These are phyloP conservation scores for Metschnikowia kunwiensis DNA, from an alignment of 805 yeast genomes.

Conservation along the genomic window DNA sequence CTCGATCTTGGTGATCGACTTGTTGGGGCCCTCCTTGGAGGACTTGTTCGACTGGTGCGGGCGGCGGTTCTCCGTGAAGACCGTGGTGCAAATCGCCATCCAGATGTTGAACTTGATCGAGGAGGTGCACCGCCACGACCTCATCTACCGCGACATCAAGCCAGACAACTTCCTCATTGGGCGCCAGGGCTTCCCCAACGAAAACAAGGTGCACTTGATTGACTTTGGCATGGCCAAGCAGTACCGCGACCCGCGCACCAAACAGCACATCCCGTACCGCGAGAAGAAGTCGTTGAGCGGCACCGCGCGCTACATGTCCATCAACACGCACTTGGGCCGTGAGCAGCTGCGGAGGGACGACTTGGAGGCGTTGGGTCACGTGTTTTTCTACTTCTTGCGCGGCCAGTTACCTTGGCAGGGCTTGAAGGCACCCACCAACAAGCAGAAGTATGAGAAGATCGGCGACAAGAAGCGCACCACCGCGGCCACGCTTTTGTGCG, in stretches of 20 bases:
- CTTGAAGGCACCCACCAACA: slow-evolving; percentile 91
- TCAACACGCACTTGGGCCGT: slow-evolving; percentile 94
- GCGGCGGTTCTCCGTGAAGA: slow-evolving; percentile 63
- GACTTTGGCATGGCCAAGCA: slow-evolving; percentile 90
- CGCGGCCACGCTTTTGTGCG: slow-evolving; percentile 78
- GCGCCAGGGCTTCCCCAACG: slow-evolving; percentile 54
- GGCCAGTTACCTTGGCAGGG: slow-evolving; percentile 99
- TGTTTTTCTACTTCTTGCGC: slow-evolving; percentile 87
- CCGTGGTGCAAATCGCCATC: slow-evolving; percentile 70
- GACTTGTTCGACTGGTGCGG: slow-evolving; percentile 90
- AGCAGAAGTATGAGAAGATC: slow-evolving; percentile 94
- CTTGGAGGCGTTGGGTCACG: slow-evolving; percentile 91
- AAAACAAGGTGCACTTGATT: slow-evolving; percentile 66
- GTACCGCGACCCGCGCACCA: slow-evolving; percentile 74
- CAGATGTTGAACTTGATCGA: slow-evolving; percentile 76
- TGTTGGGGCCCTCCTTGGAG: slow-evolving; percentile 77
- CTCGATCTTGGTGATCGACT: slow-evolving; percentile 70
- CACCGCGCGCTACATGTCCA: slow-evolving; percentile 93
- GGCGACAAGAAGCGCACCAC: slow-evolving; percentile 94
- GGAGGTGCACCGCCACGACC: slow-evolving; percentile 70
- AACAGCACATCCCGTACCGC: slow-evolving; percentile 83
- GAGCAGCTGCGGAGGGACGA: slow-evolving; percentile 98
- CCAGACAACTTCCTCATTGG: slow-evolving; percentile 82
- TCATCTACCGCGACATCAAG: slow-evolving; percentile 77
- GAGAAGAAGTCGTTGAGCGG: slow-evolving; percentile 97